Evolutionary conservation across 176 grass and related monocot genomes (phyloP).

Genomic region (Cenchrus purpureus): DNA sequence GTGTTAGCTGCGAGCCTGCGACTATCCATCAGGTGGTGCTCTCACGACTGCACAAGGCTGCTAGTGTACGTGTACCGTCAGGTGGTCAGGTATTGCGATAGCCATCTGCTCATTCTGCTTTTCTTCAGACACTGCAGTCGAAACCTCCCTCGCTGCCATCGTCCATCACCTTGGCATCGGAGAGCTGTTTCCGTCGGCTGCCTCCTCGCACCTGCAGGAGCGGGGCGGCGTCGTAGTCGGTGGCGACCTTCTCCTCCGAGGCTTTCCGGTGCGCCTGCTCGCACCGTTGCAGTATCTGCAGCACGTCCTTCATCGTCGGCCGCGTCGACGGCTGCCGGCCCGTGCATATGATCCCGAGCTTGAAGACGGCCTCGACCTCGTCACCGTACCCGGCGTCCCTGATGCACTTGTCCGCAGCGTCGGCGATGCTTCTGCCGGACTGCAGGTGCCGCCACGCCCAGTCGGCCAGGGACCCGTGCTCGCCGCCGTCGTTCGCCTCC

Average conservation of each 20-base stretch:
- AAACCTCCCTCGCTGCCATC: background rate
- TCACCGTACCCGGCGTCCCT: slow-evolving; percentile 26
- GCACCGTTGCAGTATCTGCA: slow-evolving; percentile 62
- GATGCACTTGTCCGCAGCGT: slow-evolving; percentile 55
- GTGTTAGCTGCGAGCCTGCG: no score
- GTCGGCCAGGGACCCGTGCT: slow-evolving; percentile 62
- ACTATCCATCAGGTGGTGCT: background rate
- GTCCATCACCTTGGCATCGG: background rate
- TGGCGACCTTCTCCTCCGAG: background rate
- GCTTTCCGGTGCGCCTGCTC: slow-evolving; percentile 41
- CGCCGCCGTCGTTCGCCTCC: slow-evolving; percentile 72
- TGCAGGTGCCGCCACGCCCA: slow-evolving; percentile 78
- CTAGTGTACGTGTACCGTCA: background rate
- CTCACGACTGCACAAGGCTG: background rate
- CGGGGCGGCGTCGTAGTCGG: slow-evolving; percentile 50
- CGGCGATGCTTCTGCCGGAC: slow-evolving; percentile 50
- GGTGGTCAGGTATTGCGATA: background rate
- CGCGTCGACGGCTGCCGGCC: slow-evolving; percentile 48
- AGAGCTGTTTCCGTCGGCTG: slow-evolving; percentile 37
- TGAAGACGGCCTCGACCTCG: slow-evolving; percentile 66
- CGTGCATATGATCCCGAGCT: slow-evolving; percentile 76
- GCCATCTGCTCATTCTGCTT: background rate
- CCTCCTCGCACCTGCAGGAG: slow-evolving; percentile 43
- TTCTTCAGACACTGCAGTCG: slow-evolving; percentile 37
- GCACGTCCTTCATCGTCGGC: slow-evolving; percentile 76